Evolutionary conservation across 257 asterid species (phyloP).

Genomic region (Salvia hispanica): DNA sequence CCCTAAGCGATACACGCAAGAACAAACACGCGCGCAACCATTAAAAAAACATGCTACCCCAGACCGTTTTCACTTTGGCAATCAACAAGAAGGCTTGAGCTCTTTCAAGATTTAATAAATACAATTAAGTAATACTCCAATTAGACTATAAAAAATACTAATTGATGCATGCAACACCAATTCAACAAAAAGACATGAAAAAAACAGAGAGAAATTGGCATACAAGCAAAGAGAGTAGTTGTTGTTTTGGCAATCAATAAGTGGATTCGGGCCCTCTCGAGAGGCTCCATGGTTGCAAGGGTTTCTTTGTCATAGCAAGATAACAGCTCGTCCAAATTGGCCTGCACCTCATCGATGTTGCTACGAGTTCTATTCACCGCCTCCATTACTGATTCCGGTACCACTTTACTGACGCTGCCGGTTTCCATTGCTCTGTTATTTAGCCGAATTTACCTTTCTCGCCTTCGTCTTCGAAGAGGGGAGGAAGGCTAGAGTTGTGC

Average conservation of each 20-base stretch:
- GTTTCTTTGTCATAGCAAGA: conserved; percentile 62
- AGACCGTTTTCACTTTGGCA: neutral
- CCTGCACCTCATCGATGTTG: conserved; percentile 67
- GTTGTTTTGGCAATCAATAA: conserved; percentile 70
- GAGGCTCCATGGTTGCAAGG: conserved; percentile 72
- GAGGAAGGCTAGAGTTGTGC: conserved; percentile 24
- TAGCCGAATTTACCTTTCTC: conserved; percentile 7
- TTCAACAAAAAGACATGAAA: conserved; percentile 9
- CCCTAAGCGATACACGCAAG: neutral
- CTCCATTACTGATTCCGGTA: conserved; percentile 74
- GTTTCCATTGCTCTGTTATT: conserved; percentile 35
- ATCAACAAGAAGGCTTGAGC: neutral
- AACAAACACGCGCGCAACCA: conserved; percentile 12
- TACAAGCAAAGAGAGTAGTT: conserved; percentile 77
- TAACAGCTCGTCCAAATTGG: conserved; percentile 63
- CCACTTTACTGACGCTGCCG: conserved; percentile 43
- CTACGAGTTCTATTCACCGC: conserved; percentile 70
- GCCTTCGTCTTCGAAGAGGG: conserved; percentile 1
- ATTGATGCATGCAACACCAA: conserved; percentile 12
- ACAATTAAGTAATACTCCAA: neutral
- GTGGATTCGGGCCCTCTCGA: conserved; percentile 75
- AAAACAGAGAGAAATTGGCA: conserved; percentile 22
- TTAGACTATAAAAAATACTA: neutral
- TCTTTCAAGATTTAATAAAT: neutral
- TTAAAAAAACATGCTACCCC: neutral